These are phyloP conservation scores for Cladosporium sphaerospermum DNA, from an alignment of 2,329 filamentous ascomycete genomes.

Conservation along the genomic window DNA sequence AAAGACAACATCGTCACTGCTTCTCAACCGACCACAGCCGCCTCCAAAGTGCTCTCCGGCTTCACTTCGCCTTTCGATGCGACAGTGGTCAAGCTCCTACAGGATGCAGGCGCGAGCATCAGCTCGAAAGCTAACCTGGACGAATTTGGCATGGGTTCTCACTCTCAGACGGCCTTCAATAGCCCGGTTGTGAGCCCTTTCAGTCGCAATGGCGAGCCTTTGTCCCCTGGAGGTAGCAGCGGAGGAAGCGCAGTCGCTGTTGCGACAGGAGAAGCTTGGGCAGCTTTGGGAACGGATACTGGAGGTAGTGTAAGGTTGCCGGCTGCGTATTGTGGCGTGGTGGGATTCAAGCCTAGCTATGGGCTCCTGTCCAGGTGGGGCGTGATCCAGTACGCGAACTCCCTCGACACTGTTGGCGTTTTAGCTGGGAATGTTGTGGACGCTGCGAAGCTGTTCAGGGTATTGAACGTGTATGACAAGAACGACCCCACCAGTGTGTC, in stretches of 20 bases:
- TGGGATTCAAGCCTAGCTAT: slow-evolving; percentile 90
- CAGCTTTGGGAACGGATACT: slow-evolving; percentile 86
- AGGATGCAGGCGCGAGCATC: slow-evolving; percentile 55
- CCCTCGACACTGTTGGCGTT: slow-evolving; percentile 81
- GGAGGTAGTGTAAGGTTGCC: slow-evolving; percentile 83
- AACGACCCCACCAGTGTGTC: slow-evolving; percentile 56
- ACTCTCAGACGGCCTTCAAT: slow-evolving; percentile 62
- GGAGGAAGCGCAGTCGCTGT: slow-evolving; percentile 90
- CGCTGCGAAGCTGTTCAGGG: slow-evolving; percentile 39
- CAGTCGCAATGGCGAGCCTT: slow-evolving; percentile 26
- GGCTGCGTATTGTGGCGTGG: slow-evolving; percentile 74
- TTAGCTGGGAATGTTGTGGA: slow-evolving; percentile 52
- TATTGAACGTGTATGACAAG: slow-evolving; percentile 55
- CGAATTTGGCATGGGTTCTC: slow-evolving; percentile 92
- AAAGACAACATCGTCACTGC: slow-evolving; percentile 49
- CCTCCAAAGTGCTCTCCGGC: slow-evolving; percentile 61
- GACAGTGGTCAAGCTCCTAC: slow-evolving; percentile 67
- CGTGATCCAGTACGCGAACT: slow-evolving; percentile 87
- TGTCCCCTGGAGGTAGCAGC: slow-evolving; percentile 82
- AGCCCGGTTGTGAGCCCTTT: slow-evolving; percentile 56
- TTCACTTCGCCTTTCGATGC: slow-evolving; percentile 76
- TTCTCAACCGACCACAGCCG: slow-evolving; percentile 64
- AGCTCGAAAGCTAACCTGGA: slow-evolving; percentile 88
- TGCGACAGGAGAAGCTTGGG: slow-evolving; percentile 54
- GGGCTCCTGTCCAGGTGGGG: slow-evolving; percentile 80